phyloP scores from a whole-genome alignment of 331 rosid genomes.

The Saraca asoca region DNA sequence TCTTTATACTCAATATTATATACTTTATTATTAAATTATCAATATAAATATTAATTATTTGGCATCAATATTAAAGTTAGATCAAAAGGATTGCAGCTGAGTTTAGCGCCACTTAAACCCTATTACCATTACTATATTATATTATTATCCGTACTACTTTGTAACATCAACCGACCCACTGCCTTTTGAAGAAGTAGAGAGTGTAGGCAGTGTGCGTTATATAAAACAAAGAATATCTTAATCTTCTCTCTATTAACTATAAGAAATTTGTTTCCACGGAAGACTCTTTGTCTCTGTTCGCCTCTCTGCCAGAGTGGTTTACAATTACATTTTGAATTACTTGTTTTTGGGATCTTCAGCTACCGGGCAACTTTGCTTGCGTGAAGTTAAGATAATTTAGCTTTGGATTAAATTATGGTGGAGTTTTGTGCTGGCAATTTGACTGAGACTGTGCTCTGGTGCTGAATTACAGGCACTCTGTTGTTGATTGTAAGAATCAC shows the following conservation, averaged over 20 bases:
- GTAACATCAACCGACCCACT: background rate
- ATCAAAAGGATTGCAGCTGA: background rate
- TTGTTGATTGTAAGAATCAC: conserved; percentile 41
- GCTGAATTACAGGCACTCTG: conserved; percentile 18
- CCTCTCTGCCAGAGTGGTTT: conserved; percentile 29
- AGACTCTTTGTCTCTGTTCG: conserved; percentile 35
- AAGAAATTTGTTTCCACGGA: conserved; percentile 18
- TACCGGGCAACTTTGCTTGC: conserved; percentile 2
- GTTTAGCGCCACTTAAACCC: conserved; percentile 28
- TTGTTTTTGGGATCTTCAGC: conserved; percentile 30
- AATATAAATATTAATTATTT: too few relatives aligned
- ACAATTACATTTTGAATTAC: conserved; percentile 24
- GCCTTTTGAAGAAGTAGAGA: background rate
- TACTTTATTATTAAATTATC: too few relatives aligned
- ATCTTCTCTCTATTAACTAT: background rate
- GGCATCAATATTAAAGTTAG: too few relatives aligned
- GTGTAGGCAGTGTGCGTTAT: conserved; percentile 2
- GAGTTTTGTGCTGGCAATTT: conserved; percentile 30
- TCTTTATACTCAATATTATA: too few relatives aligned
- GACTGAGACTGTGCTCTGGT: conserved; percentile 8
- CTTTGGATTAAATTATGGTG: conserved; percentile 12
- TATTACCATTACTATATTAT: background rate
- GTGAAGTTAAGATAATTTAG: conserved; percentile 30
- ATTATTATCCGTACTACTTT: background rate
- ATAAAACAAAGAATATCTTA: conserved; percentile 5